Conservation (phyloP, 2,329 filamentous ascomycete genomes). For the Teratosphaeria nubilosa region DNA sequence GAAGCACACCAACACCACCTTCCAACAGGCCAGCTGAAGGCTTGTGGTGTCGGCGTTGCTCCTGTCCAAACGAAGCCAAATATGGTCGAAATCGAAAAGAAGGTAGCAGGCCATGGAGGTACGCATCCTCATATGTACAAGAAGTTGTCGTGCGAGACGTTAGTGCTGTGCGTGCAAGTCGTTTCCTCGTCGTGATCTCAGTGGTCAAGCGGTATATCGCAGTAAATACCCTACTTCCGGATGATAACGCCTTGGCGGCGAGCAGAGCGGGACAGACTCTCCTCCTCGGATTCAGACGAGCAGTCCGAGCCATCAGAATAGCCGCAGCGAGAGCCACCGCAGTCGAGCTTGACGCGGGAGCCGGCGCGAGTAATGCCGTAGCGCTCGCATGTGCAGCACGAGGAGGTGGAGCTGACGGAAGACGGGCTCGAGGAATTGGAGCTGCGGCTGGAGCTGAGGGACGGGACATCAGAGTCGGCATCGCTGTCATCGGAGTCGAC, state of each 20-base stretch:
- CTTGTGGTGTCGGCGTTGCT: not conserved
- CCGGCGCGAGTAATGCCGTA: conserved; percentile 89
- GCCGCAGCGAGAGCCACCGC: conserved; percentile 78
- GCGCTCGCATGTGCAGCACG: conserved; percentile 82
- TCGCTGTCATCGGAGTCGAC: conserved; percentile 13
- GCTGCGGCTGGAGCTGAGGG: conserved; percentile 67
- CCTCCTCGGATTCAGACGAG: conserved; percentile 57
- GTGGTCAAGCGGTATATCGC: not conserved
- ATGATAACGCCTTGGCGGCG: conserved; percentile 39
- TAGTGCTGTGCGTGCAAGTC: not conserved
- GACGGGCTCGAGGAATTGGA: conserved; percentile 49
- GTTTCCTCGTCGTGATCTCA: not conserved
- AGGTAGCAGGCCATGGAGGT: conserved; percentile 1
- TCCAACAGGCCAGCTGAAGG: conserved; percentile 9
- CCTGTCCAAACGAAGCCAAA: conserved; percentile 4
- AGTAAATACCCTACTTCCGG: conserved; percentile 11
- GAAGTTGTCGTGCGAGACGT: not conserved
- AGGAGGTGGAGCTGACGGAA: conserved; percentile 41
- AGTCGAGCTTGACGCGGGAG: conserved; percentile 92
- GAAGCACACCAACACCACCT: not conserved
- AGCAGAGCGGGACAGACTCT: conserved; percentile 25
- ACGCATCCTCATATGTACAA: conserved; percentile 2
- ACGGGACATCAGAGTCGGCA: conserved; percentile 29
- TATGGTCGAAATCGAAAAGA: conserved; percentile 1
- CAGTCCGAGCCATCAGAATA: conserved; percentile 61